Evolutionary conservation across 2,329 filamentous ascomycete genomes (phyloP).

Genomic region (Lecanicillium sp.): DNA sequence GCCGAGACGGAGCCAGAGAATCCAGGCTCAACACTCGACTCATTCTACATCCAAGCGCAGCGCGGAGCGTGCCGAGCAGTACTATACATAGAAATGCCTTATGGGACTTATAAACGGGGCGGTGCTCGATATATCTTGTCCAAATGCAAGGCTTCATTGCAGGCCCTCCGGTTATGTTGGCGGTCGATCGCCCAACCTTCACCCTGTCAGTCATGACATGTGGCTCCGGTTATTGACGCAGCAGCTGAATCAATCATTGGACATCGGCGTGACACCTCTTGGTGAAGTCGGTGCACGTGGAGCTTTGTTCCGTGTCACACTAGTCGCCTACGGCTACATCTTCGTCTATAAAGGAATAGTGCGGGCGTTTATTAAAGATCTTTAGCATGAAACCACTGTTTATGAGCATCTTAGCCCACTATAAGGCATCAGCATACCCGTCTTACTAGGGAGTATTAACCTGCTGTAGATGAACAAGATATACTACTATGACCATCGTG

Average conservation of each 20-base stretch:
- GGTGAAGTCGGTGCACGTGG: constrained; percentile 27
- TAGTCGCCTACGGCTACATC: constrained; percentile 36
- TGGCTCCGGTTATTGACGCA: not conserved
- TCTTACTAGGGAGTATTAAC: constrained; percentile 33
- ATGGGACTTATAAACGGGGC: constrained; percentile 20
- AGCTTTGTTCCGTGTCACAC: constrained; percentile 35
- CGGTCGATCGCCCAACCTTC: constrained; percentile 26
- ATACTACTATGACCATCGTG: constrained; percentile 28
- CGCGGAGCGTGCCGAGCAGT: constrained; percentile 16
- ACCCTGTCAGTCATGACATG: constrained; percentile 22
- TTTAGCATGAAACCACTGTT: constrained; percentile 30
- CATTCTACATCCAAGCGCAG: not conserved
- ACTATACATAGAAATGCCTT: constrained; percentile 36
- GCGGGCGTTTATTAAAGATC: constrained; percentile 26
- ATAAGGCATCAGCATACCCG: constrained; percentile 30
- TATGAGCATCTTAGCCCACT: constrained; percentile 28
- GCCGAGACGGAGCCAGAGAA: constrained; percentile 18
- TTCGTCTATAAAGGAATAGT: constrained; percentile 37
- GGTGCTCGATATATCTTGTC: constrained; percentile 16
- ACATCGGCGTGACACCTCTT: constrained; percentile 25
- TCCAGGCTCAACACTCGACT: constrained; percentile 12
- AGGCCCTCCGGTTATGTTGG: not conserved
- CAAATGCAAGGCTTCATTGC: not conserved
- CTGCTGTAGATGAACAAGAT: constrained; percentile 25
- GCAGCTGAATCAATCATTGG: constrained; percentile 25